Conservation (phyloP, 202 grass and related monocot species). For the Zoysia matrella region DNA sequence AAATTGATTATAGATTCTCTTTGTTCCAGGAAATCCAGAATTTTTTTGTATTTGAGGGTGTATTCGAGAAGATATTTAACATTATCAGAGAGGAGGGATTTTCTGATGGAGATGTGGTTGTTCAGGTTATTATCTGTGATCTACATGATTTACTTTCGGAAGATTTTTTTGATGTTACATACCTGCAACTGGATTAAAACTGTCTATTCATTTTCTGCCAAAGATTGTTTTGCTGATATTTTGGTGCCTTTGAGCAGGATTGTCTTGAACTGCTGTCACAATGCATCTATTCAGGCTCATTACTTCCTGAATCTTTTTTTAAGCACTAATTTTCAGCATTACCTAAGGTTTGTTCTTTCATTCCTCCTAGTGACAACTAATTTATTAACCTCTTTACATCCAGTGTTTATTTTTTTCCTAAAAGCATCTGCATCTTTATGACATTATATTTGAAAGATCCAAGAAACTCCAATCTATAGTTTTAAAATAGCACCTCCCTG, state of each 20-base stretch:
- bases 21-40: conserved; percentile 97
- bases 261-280: conserved; percentile 90
- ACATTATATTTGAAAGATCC: no score
- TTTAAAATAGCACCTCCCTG: no score
- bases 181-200: background rate
- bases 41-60: conserved; percentile 97
- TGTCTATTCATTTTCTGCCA: background rate
- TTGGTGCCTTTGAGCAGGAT: conserved; percentile 72
- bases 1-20: background rate
- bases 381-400: no score
- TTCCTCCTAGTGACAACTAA: no score
- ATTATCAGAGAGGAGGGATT: conserved; percentile 96
- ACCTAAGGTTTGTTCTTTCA: no score
- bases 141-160: conserved; percentile 24
- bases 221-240: conserved; percentile 48
- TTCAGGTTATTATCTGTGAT: conserved; percentile 74
- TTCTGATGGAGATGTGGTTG: conserved; percentile 99
- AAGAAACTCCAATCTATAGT: no score
- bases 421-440: no score
- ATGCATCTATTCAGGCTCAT: conserved; percentile 89
- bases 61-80: conserved; percentile 98
- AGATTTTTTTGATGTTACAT: conserved; percentile 29
- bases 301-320: conserved; percentile 26
- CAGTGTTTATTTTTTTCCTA: no score
- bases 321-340: conserved; percentile 29